Conservation (phyloP, 169 alveolate species). For the Plasmodium vivax region DNA sequence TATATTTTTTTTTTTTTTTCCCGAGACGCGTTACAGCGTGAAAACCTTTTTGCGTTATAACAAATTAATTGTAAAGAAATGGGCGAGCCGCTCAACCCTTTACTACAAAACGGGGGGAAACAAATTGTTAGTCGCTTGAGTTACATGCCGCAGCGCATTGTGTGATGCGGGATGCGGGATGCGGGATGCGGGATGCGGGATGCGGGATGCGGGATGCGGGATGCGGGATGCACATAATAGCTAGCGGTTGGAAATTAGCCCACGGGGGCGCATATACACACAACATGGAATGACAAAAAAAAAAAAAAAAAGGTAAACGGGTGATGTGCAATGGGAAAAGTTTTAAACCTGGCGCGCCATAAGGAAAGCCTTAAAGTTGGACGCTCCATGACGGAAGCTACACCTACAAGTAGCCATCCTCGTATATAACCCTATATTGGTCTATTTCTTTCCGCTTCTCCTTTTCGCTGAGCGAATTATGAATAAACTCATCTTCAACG, state of each 20-base stretch:
- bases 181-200: too few species aligned
- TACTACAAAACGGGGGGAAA: not conserved
- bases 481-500: constrained; percentile 63
- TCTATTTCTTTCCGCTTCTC: constrained; percentile 63
- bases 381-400: not conserved
- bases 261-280: not conserved
- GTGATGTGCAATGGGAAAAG: not conserved
- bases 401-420: constrained; percentile 50
- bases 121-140: not conserved
- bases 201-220: too few species aligned
- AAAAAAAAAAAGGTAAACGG: not conserved
- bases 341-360: not conserved
- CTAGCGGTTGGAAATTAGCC: not conserved
- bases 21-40: not conserved
- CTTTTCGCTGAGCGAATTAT: constrained; percentile 26
- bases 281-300: not conserved
- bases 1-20: not conserved
- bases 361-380: not conserved
- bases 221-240: not conserved
- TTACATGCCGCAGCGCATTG: not conserved
- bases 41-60: not conserved
- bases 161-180: not conserved
- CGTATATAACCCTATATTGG: constrained; percentile 64
- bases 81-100: not conserved
- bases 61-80: not conserved